Evolutionary conservation across 305 asterid species (phyloP).

Genomic region (Solanum hybrid): DNA sequence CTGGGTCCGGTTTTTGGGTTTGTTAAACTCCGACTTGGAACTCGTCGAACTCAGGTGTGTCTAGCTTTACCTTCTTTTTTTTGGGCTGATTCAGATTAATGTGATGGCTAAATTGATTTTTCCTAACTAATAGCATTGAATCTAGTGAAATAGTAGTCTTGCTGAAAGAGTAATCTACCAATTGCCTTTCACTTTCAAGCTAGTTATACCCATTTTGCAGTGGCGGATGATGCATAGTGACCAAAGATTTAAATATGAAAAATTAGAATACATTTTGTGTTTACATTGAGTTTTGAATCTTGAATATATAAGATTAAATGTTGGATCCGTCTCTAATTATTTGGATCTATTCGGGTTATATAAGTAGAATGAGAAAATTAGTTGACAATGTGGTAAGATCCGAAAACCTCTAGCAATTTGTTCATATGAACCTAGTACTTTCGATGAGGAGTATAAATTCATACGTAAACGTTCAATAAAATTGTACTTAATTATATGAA

Average conservation of each 20-base stretch:
- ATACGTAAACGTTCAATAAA: neutral
- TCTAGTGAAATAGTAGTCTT: neutral
- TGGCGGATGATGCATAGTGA: neutral
- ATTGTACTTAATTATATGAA: neutral
- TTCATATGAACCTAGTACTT: neutral
- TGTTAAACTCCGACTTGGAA: constrained; percentile 71
- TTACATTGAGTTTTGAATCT: too few species aligned
- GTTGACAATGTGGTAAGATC: neutral
- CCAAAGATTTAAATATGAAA: neutral
- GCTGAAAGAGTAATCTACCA: neutral
- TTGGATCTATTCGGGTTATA: neutral
- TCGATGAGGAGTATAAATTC: neutral
- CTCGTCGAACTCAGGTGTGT: constrained; percentile 47
- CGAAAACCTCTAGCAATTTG: neutral
- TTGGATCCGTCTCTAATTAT: neutral
- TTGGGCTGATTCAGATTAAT: neutral
- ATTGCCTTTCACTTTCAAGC: neutral
- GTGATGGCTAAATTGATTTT: neutral
- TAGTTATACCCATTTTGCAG: too few species aligned
- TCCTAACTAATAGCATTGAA: neutral
- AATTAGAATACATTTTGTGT: too few species aligned
- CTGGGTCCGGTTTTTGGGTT: constrained; percentile 78
- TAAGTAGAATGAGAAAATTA: neutral
- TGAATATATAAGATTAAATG: neutral
- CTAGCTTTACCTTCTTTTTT: neutral